Percentiles rank a stretch among this genome's conserved stretches.
These are phyloP conservation scores for Fusarium sp. DNA, from an alignment of 2,329 filamentous ascomycete genomes.

Conservation along the genomic window DNA sequence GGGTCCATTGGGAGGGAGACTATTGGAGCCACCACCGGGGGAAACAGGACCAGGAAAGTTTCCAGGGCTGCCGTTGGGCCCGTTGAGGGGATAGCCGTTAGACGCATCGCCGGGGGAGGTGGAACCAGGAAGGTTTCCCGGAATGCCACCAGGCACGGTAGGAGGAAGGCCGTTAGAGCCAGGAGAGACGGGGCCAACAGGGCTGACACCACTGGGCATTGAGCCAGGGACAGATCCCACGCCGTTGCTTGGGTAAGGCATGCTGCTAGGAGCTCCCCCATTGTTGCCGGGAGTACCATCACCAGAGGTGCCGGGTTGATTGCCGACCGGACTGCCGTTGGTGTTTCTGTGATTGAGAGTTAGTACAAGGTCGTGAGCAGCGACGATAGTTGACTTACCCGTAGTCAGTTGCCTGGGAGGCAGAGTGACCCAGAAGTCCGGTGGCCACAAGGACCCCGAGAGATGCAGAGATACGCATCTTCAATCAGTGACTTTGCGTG, in stretches of 20 bases:
- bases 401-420: conserved; percentile 49
- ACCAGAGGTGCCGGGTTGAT: conserved; percentile 18
- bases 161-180: conserved; percentile 30
- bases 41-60: conserved; percentile 20
- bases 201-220: conserved; percentile 20
- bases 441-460: conserved; percentile 52
- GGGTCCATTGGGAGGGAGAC: conserved; percentile 21
- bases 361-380: conserved; percentile 4
- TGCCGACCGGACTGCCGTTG: conserved; percentile 19
- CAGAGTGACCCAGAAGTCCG: conserved; percentile 49
- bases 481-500: conserved; percentile 29
- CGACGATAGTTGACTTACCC: conserved; percentile 45
- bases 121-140: conserved; percentile 8
- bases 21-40: conserved; percentile 22
- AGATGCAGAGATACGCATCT: conserved; percentile 54
- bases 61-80: conserved; percentile 10
- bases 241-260: conserved; percentile 18
- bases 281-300: conserved; percentile 26
- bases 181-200: conserved; percentile 12
- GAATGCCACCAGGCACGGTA: conserved; percentile 4
- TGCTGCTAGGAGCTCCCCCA: conserved; percentile 26
- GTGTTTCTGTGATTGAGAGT: conserved; percentile 25
- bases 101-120: conserved; percentile 19
- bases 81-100: conserved; percentile 22
- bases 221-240: conserved; percentile 32